These are phyloP conservation scores for Boletus edulis DNA, from an alignment of 768 basidiomycete genomes.

Conservation along the genomic window DNA sequence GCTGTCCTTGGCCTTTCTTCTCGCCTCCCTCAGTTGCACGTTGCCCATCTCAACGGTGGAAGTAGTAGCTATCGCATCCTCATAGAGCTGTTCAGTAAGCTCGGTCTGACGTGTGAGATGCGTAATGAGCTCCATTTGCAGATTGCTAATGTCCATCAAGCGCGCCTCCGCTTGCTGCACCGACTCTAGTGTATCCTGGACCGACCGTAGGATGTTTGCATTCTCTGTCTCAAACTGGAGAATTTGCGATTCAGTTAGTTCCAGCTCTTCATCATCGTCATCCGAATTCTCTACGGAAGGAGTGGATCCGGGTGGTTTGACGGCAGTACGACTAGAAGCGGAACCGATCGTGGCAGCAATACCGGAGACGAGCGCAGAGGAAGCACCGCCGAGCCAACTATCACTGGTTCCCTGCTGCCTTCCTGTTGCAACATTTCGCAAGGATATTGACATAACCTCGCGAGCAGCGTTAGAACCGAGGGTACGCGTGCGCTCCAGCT, in stretches of 20 bases:
- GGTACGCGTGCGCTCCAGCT: conserved; percentile 78
- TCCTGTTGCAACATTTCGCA: conserved; percentile 27
- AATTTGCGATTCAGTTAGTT: conserved; percentile 84
- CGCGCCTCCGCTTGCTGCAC: conserved; percentile 92
- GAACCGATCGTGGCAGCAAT: conserved; percentile 63
- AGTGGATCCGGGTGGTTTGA: conserved; percentile 26
- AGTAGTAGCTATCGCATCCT: conserved; percentile 88
- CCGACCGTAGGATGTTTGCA: conserved; percentile 75
- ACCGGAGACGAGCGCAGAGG: conserved; percentile 50
- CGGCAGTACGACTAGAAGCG: conserved; percentile 32
- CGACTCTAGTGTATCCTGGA: conserved; percentile 82
- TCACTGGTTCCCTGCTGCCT: conserved; percentile 28
- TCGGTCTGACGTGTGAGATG: conserved; percentile 90
- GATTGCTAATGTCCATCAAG: conserved; percentile 86
- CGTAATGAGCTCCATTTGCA: conserved; percentile 89
- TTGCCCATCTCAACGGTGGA: conserved; percentile 89
- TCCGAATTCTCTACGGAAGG: conserved; percentile 43
- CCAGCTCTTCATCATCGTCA: conserved; percentile 76
- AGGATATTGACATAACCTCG: conserved; percentile 50
- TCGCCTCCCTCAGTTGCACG: conserved; percentile 84
- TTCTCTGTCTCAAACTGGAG: conserved; percentile 94
- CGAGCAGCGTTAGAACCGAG: conserved; percentile 78
- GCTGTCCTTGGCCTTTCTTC: conserved; percentile 80
- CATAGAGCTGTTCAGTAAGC: conserved; percentile 89
- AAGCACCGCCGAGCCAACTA: conserved; percentile 62